Conservation (phyloP, 2,329 filamentous ascomycete species). For the Geosmithia flava region DNA sequence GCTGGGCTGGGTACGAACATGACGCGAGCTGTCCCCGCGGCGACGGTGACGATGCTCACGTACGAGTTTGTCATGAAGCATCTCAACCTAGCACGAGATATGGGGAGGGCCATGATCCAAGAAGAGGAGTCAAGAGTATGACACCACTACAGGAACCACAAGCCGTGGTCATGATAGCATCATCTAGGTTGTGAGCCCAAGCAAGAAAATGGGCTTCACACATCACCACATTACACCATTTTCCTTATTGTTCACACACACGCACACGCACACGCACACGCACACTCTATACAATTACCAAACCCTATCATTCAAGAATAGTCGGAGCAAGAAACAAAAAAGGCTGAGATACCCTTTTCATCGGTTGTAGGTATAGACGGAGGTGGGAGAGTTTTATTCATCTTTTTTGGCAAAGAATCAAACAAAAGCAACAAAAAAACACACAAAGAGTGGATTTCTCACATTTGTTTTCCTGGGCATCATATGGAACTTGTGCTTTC, state of each 20-base stretch:
- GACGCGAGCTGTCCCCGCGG: conserved; percentile 87
- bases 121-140: conserved; percentile 4
- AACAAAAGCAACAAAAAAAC: not conserved
- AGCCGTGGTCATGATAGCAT: not conserved
- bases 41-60: conserved; percentile 94
- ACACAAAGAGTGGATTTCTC: not conserved
- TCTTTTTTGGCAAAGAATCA: not conserved
- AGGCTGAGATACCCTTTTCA: conserved; percentile 21
- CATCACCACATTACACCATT: not conserved
- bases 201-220: too few species aligned
- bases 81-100: conserved; percentile 23
- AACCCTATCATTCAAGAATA: conserved; percentile 2
- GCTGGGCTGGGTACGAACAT: conserved; percentile 96
- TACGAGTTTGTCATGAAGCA: conserved; percentile 67
- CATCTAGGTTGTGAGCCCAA: too few species aligned
- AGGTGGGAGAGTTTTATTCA: conserved; percentile 5
- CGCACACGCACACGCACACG: conserved; percentile 3
- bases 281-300: too few species aligned
- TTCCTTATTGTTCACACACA: conserved; percentile 1
- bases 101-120: conserved; percentile 8
- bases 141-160: conserved; percentile 2
- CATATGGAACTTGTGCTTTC: not conserved
- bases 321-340: conserved; percentile 5
- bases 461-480: not conserved
- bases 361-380: conserved; percentile 22